Conservation (phyloP, 2,329 filamentous ascomycete genomes). For the Xylariaceae sp. region DNA sequence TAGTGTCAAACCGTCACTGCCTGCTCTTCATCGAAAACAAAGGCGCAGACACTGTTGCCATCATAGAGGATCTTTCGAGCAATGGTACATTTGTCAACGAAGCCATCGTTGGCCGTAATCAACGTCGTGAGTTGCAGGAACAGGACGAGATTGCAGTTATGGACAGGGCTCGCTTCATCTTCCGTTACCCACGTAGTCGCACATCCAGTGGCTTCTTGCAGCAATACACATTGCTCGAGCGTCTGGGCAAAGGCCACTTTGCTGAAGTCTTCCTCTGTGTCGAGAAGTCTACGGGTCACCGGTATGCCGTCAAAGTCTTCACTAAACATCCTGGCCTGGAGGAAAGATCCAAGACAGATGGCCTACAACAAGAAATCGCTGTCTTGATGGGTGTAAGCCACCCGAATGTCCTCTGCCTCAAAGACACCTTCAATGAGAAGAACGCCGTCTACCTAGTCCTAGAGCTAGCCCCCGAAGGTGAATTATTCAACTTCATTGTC, state of each 20-base stretch:
- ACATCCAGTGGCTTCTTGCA: slow-evolving; percentile 76
- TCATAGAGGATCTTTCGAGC: slow-evolving; percentile 88
- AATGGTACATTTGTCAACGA: slow-evolving; percentile 98
- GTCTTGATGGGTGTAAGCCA: slow-evolving; percentile 97
- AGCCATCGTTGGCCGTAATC: slow-evolving; percentile 83
- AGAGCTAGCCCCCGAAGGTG: slow-evolving; percentile 86
- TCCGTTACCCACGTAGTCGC: slow-evolving; percentile 77
- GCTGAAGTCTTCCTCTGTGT: slow-evolving; percentile 89
- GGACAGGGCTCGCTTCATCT: slow-evolving; percentile 81
- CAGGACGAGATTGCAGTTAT: slow-evolving; percentile 88
- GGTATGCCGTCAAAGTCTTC: slow-evolving; percentile 93
- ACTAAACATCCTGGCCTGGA: slow-evolving; percentile 79
- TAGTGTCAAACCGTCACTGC: slow-evolving; percentile 84
- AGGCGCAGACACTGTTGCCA: slow-evolving; percentile 58
- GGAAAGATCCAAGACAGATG: slow-evolving; percentile 78
- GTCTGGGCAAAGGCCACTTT: slow-evolving; percentile 92
- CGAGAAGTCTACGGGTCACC: slow-evolving; percentile 75
- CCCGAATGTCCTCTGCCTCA: slow-evolving; percentile 85
- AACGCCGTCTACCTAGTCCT: slow-evolving; percentile 89
- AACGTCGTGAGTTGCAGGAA: slow-evolving; percentile 81
- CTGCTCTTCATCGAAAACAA: slow-evolving; percentile 62
- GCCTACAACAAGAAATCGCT: slow-evolving; percentile 90
- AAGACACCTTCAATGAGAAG: slow-evolving; percentile 89
- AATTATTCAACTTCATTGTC: slow-evolving; percentile 93
- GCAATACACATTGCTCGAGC: slow-evolving; percentile 79